Conservation (phyloP, 2,329 filamentous ascomycete genomes). For the Cercospora sp. region DNA sequence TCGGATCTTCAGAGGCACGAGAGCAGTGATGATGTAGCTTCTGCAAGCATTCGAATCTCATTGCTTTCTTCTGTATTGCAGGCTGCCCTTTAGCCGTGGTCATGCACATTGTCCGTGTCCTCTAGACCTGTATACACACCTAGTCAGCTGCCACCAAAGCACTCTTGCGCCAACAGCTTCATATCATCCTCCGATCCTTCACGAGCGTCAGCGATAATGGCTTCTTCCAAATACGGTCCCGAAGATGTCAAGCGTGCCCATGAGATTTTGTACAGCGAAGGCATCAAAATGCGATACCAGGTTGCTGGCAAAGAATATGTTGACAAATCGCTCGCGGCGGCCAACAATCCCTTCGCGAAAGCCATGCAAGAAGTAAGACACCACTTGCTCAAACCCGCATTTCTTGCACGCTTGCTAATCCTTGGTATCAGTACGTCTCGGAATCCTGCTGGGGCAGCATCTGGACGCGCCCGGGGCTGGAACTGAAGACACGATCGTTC, state of each 20-base stretch:
- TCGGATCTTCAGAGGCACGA: not conserved
- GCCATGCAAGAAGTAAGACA: conserved; percentile 66
- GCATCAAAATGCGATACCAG: conserved; percentile 59
- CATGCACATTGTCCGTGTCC: not conserved
- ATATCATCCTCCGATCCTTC: not conserved
- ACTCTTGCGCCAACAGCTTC: not conserved
- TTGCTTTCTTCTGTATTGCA: conserved; percentile 2
- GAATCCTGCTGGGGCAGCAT: conserved; percentile 65
- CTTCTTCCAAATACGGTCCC: conserved; percentile 25
- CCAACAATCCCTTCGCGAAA: conserved; percentile 58
- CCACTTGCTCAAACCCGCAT: too few relatives aligned
- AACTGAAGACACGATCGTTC: conserved; percentile 61
- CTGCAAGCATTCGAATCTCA: not conserved
- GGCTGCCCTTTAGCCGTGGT: not conserved
- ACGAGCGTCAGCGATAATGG: conserved; percentile 19
- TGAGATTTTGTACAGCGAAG: conserved; percentile 61
- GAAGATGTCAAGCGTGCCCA: conserved; percentile 44
- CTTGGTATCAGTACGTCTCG: conserved; percentile 49
- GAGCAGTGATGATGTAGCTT: conserved; percentile 4
- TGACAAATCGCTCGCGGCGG: conserved; percentile 56
- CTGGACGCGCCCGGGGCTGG: conserved; percentile 64
- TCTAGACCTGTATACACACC: not conserved
- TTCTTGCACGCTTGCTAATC: too few relatives aligned
- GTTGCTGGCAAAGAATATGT: conserved; percentile 65
- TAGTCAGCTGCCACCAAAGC: not conserved